Conservation (phyloP, 495 filamentous ascomycete species). For the Aspergillus cavernicola region DNA sequence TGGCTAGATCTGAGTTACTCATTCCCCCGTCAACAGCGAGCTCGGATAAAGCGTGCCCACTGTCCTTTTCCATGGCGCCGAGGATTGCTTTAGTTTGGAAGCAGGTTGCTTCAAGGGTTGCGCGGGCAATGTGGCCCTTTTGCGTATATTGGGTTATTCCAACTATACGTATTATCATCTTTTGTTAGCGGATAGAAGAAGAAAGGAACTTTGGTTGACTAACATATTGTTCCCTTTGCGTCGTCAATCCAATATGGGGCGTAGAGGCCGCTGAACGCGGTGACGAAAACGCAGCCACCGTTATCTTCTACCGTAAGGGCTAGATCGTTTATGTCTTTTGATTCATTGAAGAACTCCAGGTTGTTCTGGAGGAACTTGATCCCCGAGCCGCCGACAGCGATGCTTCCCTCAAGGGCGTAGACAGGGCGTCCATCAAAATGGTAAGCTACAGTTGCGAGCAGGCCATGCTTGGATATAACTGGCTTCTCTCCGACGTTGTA, state of each 20-base stretch:
- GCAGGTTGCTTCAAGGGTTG: constrained; percentile 91
- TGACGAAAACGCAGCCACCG: constrained; percentile 91
- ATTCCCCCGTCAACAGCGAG: constrained; percentile 93
- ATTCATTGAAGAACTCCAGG: constrained; percentile 69
- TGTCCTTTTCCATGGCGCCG: constrained; percentile 92
- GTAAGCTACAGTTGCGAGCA: constrained; percentile 80
- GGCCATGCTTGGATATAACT: constrained; percentile 85
- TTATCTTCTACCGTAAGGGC: constrained; percentile 79
- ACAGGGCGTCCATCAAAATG: constrained; percentile 72
- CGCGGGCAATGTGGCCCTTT: constrained; percentile 87
- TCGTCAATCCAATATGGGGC: constrained; percentile 98
- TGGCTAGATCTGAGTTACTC: constrained; percentile 87
- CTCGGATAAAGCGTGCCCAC: constrained; percentile 69
- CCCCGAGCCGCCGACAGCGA: constrained; percentile 88
- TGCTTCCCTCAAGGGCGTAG: constrained; percentile 90
- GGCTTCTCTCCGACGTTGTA: constrained; percentile 91
- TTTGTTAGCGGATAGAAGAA: constrained; percentile 1
- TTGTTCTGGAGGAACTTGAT: constrained; percentile 91
- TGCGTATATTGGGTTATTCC: constrained; percentile 91
- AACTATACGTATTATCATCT: constrained; percentile 40
- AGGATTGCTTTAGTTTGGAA: constrained; percentile 95
- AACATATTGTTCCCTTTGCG: constrained; percentile 85
- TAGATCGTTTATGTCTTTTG: constrained; percentile 74
- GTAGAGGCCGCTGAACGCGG: constrained; percentile 92
- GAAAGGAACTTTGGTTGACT: constrained; percentile 19